Percentiles rank a stretch among this genome's conserved stretches.
Conservation (phyloP, 164 flowering plant species). For the Chimonanthus praecox region DNA sequence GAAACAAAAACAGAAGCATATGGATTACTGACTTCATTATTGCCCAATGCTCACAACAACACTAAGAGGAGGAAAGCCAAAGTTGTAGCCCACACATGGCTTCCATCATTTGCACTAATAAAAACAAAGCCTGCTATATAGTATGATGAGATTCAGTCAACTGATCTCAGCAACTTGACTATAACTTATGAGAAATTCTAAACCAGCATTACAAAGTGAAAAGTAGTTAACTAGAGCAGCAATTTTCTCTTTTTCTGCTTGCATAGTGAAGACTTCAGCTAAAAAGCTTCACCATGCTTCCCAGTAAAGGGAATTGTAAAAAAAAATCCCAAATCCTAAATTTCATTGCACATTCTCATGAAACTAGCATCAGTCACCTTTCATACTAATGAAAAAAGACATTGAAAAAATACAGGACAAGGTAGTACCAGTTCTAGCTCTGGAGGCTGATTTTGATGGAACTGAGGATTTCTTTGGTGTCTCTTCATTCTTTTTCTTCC, state of each 20-base stretch:
- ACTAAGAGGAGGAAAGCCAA: neutral
- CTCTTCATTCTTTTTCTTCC: constrained; percentile 50
- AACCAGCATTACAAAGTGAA: neutral
- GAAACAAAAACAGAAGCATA: too few species aligned
- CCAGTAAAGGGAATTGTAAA: neutral
- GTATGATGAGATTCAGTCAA: neutral
- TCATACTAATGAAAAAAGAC: neutral
- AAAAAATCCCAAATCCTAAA: neutral
- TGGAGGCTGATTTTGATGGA: constrained; percentile 39
- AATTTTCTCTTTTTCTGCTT: neutral
- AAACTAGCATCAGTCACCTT: constrained; percentile 31
- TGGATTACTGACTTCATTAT: too few species aligned
- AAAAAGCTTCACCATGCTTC: neutral
- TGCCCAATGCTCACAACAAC: too few species aligned
- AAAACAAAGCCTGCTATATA: neutral
- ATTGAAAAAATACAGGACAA: neutral
- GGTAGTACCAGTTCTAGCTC: constrained; percentile 44
- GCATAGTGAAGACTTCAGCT: too few species aligned
- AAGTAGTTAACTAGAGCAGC: neutral
- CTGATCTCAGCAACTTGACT: neutral
- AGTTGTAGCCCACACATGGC: neutral
- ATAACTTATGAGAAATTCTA: neutral
- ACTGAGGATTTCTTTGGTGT: constrained; percentile 26
- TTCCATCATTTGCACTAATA: neutral
- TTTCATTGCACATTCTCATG: neutral